A percentile compares a stretch with the other conserved stretches of the same genome.
Evolutionary conservation across 2,329 filamentous ascomycete species (phyloP).

Genomic region (Xylaria sp.): DNA sequence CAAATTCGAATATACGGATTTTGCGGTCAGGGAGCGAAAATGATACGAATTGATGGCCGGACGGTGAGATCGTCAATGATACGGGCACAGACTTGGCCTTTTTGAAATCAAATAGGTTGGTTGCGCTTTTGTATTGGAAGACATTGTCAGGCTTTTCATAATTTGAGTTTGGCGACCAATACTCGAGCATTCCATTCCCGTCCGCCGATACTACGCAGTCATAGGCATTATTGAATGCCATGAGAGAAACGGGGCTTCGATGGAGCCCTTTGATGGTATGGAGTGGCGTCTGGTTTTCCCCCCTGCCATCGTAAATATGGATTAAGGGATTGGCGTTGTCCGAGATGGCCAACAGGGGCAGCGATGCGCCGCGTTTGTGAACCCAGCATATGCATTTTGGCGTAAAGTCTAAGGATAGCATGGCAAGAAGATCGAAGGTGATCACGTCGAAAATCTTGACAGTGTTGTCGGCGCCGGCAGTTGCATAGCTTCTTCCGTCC

Average conservation of each 20-base stretch:
- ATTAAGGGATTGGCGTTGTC: slow-evolving; percentile 78
- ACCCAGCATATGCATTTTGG: slow-evolving; percentile 92
- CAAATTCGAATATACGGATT: slow-evolving; percentile 92
- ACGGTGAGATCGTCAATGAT: slow-evolving; percentile 85
- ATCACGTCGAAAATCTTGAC: slow-evolving; percentile 85
- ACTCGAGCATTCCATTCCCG: slow-evolving; percentile 92
- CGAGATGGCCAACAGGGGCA: slow-evolving; percentile 86
- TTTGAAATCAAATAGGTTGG: slow-evolving; percentile 96
- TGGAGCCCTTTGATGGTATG: slow-evolving; percentile 85
- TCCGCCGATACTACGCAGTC: slow-evolving; percentile 94
- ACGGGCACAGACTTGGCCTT: slow-evolving; percentile 88
- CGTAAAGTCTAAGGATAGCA: slow-evolving; percentile 79
- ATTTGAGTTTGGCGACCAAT: slow-evolving; percentile 83
- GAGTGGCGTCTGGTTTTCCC: slow-evolving; percentile 78
- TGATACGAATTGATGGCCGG: slow-evolving; percentile 84
- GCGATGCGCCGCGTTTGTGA: slow-evolving; percentile 84
- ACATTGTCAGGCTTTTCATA: slow-evolving; percentile 94
- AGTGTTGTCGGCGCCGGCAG: slow-evolving; percentile 79
- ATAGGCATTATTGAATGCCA: slow-evolving; percentile 88
- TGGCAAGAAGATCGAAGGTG: slow-evolving; percentile 86
- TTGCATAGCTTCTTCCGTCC: slow-evolving; percentile 94
- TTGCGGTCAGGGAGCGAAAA: slow-evolving; percentile 95
- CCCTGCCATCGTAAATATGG: slow-evolving; percentile 87
- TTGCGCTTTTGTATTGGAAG: slow-evolving; percentile 92
- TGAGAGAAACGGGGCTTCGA: slow-evolving; percentile 79